Evolutionary conservation across 2,329 filamentous ascomycete genomes (phyloP).

Genomic region (Sphaerulina populicola): DNA sequence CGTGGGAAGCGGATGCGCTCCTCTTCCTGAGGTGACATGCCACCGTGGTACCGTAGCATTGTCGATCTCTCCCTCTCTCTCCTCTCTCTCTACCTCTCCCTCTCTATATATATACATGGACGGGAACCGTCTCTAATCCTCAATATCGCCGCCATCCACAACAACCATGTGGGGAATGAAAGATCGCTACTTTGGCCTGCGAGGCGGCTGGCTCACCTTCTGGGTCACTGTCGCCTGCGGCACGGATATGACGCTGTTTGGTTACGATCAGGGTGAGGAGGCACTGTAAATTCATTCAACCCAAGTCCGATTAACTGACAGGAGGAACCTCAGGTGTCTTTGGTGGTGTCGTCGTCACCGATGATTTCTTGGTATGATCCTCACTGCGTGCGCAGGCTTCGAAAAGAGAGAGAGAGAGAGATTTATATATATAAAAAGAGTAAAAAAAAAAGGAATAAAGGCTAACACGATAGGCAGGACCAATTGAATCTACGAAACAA

Average conservation of each 20-base stretch:
- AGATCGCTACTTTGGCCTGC: constrained; percentile 46
- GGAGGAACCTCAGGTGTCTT: constrained; percentile 39
- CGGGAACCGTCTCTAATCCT: neutral
- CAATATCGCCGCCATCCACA: neutral
- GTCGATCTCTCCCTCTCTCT: neutral
- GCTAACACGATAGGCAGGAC: neutral
- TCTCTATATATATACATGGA: neutral
- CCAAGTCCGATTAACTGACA: neutral
- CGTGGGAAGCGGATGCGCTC: neutral
- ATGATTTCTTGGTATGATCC: constrained; percentile 15
- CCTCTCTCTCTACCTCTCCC: no score
- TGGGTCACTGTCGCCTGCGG: constrained; percentile 32
- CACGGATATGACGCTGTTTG: constrained; percentile 40
- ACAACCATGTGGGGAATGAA: constrained; percentile 18
- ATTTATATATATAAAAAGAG: no score
- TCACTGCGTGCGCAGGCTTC: no score
- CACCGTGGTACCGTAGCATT: constrained; percentile 1
- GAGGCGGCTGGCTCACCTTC: constrained; percentile 49
- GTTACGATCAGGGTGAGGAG: constrained; percentile 20
- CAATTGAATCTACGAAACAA: constrained; percentile 18
- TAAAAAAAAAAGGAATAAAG: no score
- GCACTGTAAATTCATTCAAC: no score
- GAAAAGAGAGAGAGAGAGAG: no score
- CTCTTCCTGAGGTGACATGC: neutral
- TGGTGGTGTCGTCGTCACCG: constrained; percentile 33